phyloP scores from a whole-genome alignment of 2,329 filamentous ascomycete species.

The Colletotrichum sp. region DNA sequence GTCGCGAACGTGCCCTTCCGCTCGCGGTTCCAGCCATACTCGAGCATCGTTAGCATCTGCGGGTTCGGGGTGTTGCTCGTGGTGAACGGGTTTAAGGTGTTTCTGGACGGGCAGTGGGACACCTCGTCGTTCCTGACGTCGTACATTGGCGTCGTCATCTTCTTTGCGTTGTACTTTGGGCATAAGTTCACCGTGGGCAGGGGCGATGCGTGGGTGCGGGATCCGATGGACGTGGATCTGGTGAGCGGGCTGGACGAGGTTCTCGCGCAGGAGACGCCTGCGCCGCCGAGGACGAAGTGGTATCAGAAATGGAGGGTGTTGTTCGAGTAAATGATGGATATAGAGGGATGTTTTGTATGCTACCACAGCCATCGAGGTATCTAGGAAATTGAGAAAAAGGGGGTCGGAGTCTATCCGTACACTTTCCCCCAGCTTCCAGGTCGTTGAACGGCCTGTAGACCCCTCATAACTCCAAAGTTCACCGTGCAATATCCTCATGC shows the following conservation, averaged over 20 bases:
- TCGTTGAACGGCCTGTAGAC: background rate
- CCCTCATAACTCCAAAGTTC: background rate
- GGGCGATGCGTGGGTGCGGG: background rate
- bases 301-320: background rate
- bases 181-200: constrained; percentile 39
- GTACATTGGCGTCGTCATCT: constrained; percentile 70
- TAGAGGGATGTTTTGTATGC: background rate
- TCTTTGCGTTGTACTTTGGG: constrained; percentile 60
- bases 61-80: constrained; percentile 58
- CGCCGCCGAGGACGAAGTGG: background rate
- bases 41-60: background rate
- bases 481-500: background rate
- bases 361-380: background rate
- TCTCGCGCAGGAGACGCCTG: background rate
- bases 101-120: constrained; percentile 64
- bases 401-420: background rate
- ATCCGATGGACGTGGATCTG: background rate
- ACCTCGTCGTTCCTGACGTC: constrained; percentile 65
- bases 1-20: background rate
- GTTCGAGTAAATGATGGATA: background rate
- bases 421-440: background rate
- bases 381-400: background rate
- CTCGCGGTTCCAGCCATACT: background rate
- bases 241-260: background rate
- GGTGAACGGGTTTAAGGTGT: constrained; percentile 72